Evolutionary conservation across 164 flowering plant genomes (phyloP), one percentile per base, ranked within the genome.

Genomic region (Magnolia officinalis): DNA sequence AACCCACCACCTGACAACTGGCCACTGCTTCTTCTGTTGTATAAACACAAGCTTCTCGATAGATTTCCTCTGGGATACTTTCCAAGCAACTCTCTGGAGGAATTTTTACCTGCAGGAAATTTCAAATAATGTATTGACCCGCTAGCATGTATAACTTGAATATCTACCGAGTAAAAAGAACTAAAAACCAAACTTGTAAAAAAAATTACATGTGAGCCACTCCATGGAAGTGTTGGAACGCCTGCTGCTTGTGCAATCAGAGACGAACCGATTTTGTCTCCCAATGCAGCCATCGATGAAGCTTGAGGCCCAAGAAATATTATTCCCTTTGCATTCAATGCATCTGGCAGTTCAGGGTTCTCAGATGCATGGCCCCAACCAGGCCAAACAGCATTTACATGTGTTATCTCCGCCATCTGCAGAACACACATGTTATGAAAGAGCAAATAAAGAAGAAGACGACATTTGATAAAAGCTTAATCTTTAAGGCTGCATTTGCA

Each of bases 351-450:
- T 86, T 94, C 99, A 64, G 99, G 99, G 81, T 87, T 96, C 85
- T 96, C 99, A 8, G 99, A 96, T 77, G 99, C 99, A 87, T 96
- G 99, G 52, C 99, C 99, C 99, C 99, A 96, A 74, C 99, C 99
- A 87, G 99, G 99, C 99, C 99, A 96, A 76, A 94, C 99, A 9
- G 99, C 99, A 85, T 92, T 91, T 69, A 93, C 98, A 80, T 75
- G 98, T 70, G 99, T 96, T 74, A 87, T 85, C 87, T 96, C 99
- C 73, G 99, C 99, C 89, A 89, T 88, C 99, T 96, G 86, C 5
- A 65, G 14, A 75, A 67, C 29, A 81, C 74, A 82, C 59, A 76
- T 74, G 52, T 72, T 68, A 37, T 31, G 74, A 69, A 21, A 69
- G 29, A 75, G 59, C 72, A 19, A 18, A 61, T 50, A 21, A 77